Evolutionary conservation across 2,329 filamentous ascomycete genomes (phyloP).

Genomic region (Ophiosphaerella herpotricha): DNA sequence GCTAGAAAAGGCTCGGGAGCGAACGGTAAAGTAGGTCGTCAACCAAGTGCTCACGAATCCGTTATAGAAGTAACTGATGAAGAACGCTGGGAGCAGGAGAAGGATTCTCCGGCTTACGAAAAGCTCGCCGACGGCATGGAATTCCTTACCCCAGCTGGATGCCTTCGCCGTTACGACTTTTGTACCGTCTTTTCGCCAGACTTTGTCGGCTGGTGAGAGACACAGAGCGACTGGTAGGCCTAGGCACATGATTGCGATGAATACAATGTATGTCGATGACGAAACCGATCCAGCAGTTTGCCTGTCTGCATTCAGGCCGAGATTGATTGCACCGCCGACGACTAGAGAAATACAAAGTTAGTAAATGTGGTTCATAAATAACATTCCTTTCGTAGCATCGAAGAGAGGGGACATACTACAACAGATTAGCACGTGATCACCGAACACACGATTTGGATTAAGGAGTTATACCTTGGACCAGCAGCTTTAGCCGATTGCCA

Average conservation of each 20-base stretch:
- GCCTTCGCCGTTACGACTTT: constrained; percentile 31
- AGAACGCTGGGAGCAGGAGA: constrained; percentile 42
- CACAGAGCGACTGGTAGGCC: constrained; percentile 50
- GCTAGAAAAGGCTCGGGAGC: constrained; percentile 39
- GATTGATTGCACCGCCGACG: constrained; percentile 57
- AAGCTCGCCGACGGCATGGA: constrained; percentile 36
- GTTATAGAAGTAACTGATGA: constrained; percentile 47
- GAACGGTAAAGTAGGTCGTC: constrained; percentile 43
- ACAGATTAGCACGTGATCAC: neutral
- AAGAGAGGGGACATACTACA: neutral
- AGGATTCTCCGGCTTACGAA: constrained; percentile 39
- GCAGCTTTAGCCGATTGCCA: constrained; percentile 44
- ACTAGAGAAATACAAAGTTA: constrained; percentile 20
- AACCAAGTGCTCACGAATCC: constrained; percentile 43
- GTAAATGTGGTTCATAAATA: neutral
- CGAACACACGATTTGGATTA: neutral
- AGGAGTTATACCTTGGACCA: constrained; percentile 29
- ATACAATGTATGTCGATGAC: constrained; percentile 51
- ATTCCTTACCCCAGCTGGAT: constrained; percentile 30
- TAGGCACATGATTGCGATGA: constrained; percentile 55
- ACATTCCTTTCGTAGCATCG: too few species aligned
- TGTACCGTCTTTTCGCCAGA: constrained; percentile 51
- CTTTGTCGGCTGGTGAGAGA: constrained; percentile 52
- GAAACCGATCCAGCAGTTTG: constrained; percentile 47
- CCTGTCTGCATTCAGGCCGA: constrained; percentile 52